Evolutionary conservation across 768 basidiomycete species (phyloP).

Genomic region (Amanita molliuscula): DNA sequence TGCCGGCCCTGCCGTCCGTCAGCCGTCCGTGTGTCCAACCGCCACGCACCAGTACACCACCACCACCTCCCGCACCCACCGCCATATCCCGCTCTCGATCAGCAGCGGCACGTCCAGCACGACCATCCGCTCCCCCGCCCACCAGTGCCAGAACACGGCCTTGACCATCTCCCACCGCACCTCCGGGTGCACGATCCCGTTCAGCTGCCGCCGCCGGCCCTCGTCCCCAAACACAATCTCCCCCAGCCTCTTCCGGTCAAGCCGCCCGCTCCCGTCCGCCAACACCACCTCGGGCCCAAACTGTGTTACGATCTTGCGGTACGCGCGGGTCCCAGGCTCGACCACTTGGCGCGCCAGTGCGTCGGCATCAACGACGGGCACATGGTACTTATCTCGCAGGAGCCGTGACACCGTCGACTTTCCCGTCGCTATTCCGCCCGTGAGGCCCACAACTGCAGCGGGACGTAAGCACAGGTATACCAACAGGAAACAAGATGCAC

Average conservation of each 20-base stretch:
- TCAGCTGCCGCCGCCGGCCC: constrained; percentile 59
- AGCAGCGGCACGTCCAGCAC: constrained; percentile 88
- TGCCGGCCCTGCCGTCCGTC: constrained; percentile 17
- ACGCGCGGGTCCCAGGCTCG: constrained; percentile 69
- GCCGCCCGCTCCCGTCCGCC: constrained; percentile 42
- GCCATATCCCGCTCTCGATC: constrained; percentile 82
- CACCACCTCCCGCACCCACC: constrained; percentile 72
- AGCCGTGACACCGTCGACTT: constrained; percentile 87
- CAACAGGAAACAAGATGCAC: background rate
- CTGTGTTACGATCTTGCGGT: constrained; percentile 49
- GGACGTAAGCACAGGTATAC: background rate
- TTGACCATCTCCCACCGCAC: constrained; percentile 73
- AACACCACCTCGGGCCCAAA: constrained; percentile 69
- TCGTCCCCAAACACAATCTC: constrained; percentile 77
- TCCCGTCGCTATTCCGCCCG: constrained; percentile 93
- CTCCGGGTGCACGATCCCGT: constrained; percentile 84
- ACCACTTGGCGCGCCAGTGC: constrained; percentile 80
- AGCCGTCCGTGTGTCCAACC: background rate
- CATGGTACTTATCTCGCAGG: constrained; percentile 40
- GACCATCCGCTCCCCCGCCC: constrained; percentile 67
- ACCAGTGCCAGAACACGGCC: constrained; percentile 60
- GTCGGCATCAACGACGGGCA: constrained; percentile 94
- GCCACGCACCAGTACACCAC: constrained; percentile 82
- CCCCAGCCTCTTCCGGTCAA: constrained; percentile 81
- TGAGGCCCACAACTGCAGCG: constrained; percentile 76